Conservation (phyloP, 106 monocot species). For the Acorus gramineus region DNA sequence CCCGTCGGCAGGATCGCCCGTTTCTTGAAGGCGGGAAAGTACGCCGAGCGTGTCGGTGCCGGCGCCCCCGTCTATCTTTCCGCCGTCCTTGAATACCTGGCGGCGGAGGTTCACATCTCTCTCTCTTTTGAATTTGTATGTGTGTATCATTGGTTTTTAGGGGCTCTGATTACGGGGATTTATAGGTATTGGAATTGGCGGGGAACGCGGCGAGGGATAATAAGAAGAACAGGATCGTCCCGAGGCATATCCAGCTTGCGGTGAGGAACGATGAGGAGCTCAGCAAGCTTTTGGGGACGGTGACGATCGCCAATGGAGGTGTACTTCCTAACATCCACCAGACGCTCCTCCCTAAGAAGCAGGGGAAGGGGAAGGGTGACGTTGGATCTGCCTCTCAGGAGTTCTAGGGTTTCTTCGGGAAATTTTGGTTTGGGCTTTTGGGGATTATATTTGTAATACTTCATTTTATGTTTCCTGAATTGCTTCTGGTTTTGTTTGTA, state of each 20-base stretch:
- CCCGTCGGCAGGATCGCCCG: constrained; percentile 58
- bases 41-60: constrained; percentile 44
- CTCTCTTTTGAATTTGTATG: background rate
- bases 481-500: background rate
- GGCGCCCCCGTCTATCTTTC: constrained; percentile 40
- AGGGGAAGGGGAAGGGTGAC: constrained; percentile 35
- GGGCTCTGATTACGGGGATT: background rate
- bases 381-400: constrained; percentile 50
- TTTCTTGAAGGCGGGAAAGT: constrained; percentile 58
- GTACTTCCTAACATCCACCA: constrained; percentile 51
- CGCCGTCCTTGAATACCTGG: constrained; percentile 36
- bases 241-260: constrained; percentile 54
- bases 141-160: background rate
- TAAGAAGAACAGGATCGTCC: constrained; percentile 56
- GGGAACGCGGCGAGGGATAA: constrained; percentile 64
- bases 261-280: constrained; percentile 61
- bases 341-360: constrained; percentile 44
- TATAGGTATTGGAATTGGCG: constrained; percentile 36
- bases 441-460: background rate
- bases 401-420: constrained; percentile 13
- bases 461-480: background rate
- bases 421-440: background rate
- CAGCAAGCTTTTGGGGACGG: constrained; percentile 37
- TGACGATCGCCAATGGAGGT: constrained; percentile 47
- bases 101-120: constrained; percentile 22